These are phyloP conservation scores for Cyberlindnera subsufficiens DNA, from an alignment of 805 yeast species.

Conservation along the genomic window DNA sequence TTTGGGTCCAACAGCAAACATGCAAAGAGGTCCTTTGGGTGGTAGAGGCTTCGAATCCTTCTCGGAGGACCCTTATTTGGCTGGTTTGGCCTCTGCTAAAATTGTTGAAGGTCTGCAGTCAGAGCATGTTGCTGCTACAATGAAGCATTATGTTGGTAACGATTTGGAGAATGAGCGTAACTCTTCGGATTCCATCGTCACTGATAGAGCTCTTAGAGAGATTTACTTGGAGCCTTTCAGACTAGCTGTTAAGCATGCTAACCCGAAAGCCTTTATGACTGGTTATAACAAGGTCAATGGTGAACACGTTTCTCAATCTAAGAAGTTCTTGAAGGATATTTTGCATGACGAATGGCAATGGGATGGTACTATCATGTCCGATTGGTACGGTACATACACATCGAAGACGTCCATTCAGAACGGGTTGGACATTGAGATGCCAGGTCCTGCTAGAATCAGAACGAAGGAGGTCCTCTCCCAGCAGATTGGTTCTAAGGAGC, in stretches of 20 bases:
- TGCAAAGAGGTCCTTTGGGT: constrained; percentile 52
- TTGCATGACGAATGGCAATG: constrained; percentile 53
- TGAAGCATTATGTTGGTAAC: constrained; percentile 60
- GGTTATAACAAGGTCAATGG: constrained; percentile 62
- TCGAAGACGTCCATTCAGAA: constrained; percentile 40
- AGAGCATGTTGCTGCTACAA: constrained; percentile 44
- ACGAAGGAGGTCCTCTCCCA: constrained; percentile 31
- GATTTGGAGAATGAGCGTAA: constrained; percentile 54
- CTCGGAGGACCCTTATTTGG: constrained; percentile 52
- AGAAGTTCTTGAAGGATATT: constrained; percentile 36
- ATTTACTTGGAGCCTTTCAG: constrained; percentile 60
- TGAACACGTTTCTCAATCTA: constrained; percentile 45
- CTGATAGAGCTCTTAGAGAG: constrained; percentile 61
- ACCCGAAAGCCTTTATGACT: constrained; percentile 56
- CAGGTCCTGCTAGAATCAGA: constrained; percentile 52
- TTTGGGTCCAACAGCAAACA: constrained; percentile 47
- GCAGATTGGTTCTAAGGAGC: constrained; percentile 36
- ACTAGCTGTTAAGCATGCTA: constrained; percentile 45
- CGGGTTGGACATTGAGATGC: constrained; percentile 64
- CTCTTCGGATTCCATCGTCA: constrained; percentile 40
- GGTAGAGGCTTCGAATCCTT: constrained; percentile 61
- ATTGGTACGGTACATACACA: constrained; percentile 58
- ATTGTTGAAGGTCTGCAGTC: constrained; percentile 51
- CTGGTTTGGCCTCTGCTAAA: constrained; percentile 42
- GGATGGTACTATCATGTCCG: constrained; percentile 54